Conservation (phyloP, 2,329 filamentous ascomycete genomes). For the Colletotrichum echinochloae region DNA sequence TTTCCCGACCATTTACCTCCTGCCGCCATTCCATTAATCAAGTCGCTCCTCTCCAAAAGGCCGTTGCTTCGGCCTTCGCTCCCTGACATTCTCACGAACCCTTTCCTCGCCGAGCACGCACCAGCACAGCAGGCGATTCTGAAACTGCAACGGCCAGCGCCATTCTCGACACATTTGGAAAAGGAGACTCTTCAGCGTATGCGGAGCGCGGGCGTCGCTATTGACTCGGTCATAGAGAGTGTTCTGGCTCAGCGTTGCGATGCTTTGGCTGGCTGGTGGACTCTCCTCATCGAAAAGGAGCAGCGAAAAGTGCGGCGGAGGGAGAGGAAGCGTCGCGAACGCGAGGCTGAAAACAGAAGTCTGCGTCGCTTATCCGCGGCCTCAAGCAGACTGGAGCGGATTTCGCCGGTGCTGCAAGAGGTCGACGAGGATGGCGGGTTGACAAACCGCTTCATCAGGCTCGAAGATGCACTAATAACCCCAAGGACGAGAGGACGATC, state of each 20-base stretch:
- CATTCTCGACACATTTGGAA: conserved; percentile 88
- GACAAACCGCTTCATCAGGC: conserved; percentile 56
- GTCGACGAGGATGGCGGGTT: conserved; percentile 80
- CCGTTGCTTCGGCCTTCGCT: conserved; percentile 85
- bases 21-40: conserved; percentile 82
- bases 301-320: conserved; percentile 84
- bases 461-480: conserved; percentile 58
- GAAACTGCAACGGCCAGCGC: conserved; percentile 81
- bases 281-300: conserved; percentile 92
- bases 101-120: conserved; percentile 89
- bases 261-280: conserved; percentile 95
- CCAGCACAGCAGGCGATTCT: conserved; percentile 90
- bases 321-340: conserved; percentile 87
- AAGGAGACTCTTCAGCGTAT: conserved; percentile 93
- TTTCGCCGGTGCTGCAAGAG: conserved; percentile 81
- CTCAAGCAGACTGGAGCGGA: conserved; percentile 85
- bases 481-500: conserved; percentile 81
- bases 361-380: conserved; percentile 87
- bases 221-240: conserved; percentile 94
- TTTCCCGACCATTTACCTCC: conserved; percentile 84
- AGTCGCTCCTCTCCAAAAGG: conserved; percentile 87
- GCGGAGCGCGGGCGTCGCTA: conserved; percentile 92
- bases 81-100: conserved; percentile 86
- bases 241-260: conserved; percentile 92
- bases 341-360: conserved; percentile 83